Evolutionary conservation across 2,329 filamentous ascomycete genomes (phyloP).

Genomic region (Zymoseptoria ardabiliae): DNA sequence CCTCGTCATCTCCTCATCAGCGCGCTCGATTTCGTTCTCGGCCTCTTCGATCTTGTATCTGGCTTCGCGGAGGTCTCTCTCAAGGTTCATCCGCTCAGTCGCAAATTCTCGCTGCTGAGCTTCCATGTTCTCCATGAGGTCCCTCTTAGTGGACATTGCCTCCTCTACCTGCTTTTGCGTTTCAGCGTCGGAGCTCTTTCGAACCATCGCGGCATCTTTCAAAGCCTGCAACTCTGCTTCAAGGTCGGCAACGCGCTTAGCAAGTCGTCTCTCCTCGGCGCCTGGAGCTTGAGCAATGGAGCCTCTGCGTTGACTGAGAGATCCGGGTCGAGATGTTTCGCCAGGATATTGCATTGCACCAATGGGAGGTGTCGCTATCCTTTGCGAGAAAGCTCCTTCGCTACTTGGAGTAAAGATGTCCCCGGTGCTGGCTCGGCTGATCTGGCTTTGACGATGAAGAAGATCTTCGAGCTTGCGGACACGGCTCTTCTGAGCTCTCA

Average conservation of each 20-base stretch:
- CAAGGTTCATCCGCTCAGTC: slow-evolving; percentile 73
- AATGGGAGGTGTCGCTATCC: slow-evolving; percentile 14
- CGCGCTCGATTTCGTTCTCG: slow-evolving; percentile 83
- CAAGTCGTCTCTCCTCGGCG: slow-evolving; percentile 55
- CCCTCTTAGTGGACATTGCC: slow-evolving; percentile 83
- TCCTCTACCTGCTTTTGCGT: slow-evolving; percentile 70
- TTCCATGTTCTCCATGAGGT: slow-evolving; percentile 91
- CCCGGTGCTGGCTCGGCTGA: slow-evolving; percentile 37
- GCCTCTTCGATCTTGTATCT: slow-evolving; percentile 76
- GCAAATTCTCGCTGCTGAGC: slow-evolving; percentile 82
- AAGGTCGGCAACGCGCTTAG: slow-evolving; percentile 57
- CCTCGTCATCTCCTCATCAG: slow-evolving; percentile 65
- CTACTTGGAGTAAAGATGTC: slow-evolving; percentile 29
- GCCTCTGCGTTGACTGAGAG: slow-evolving; percentile 42
- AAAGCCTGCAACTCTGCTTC: slow-evolving; percentile 73
- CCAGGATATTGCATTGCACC: slow-evolving; percentile 16
- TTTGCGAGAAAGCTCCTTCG: slow-evolving; percentile 16
- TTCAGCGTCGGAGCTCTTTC: slow-evolving; percentile 49
- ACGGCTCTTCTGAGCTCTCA: slow-evolving; percentile 88
- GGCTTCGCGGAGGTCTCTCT: slow-evolving; percentile 69
- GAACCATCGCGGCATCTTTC: slow-evolving; percentile 59
- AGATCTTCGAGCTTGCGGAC: slow-evolving; percentile 88
- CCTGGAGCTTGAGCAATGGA: slow-evolving; percentile 55
- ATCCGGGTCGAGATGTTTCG: slow-evolving; percentile 18
- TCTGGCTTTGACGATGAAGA: slow-evolving; percentile 69